Evolutionary conservation across 805 yeast genomes (phyloP), one percentile per base, ranked within the genome.

Genomic region (Isabelozyma gotoi): DNA sequence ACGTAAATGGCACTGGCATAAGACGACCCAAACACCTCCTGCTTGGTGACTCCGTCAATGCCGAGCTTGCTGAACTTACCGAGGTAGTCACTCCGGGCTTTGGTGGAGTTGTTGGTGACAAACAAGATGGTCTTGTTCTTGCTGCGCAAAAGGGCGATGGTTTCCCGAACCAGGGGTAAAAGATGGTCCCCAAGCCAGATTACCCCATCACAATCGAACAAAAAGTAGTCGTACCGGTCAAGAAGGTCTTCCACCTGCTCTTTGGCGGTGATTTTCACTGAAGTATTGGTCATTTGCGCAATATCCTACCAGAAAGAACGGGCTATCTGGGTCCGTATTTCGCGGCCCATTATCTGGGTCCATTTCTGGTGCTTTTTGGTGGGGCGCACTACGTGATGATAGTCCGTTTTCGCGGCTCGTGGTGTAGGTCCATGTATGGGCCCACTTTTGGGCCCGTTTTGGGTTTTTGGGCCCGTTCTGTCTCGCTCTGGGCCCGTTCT

Each of bases 121-220:
- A 94, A 94, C 36, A 91, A 75, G 41, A 88, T 73, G 47, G 82
- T 79, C 63, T 94, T 94, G 32, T 79, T 78, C 19, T 50, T 44
- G 3, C 60, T 44, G 45, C 76, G 76, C 50, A 94, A 70, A 34
- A 85, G 59, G 7, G 75, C 73, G 34, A 94, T 63, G 0, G 96
- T 86, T 61, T 94, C 97, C 10, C 72, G 75, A 2, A 88, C 86
- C 14, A 78, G 70, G 5, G 97, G 97, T 38, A 94, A 73, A 18
- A 88, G 65, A 51, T 83, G 87, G 48, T 80, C 82, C 2, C 98
- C 98, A 39, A 86, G 68, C 99, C 99, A 94, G 46, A 94, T 73
- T 4, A 94, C 99, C 24, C 99, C 99, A 61, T 94, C 99, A 69
- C 99, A 94, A 59, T 94, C 99, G 61, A 94, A 94, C 52, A 94